Percentiles rank a stretch among this genome's conserved stretches.
Conservation (phyloP, 164 flowering plant species). For the Brasenia schreberi region DNA sequence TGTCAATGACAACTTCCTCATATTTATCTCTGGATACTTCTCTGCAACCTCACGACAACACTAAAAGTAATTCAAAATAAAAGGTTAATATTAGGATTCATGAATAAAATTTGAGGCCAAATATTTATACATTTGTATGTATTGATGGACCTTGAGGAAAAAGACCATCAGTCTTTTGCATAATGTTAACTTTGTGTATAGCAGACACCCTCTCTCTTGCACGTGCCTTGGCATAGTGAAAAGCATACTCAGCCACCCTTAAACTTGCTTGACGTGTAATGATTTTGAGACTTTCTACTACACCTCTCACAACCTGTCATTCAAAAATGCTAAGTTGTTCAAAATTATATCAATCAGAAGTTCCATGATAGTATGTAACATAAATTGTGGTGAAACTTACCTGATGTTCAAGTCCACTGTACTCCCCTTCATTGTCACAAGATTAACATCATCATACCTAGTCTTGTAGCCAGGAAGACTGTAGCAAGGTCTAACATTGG, state of each 20-base stretch:
- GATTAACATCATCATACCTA: slow-evolving; percentile 84
- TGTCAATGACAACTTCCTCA: slow-evolving; percentile 94
- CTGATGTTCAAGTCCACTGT: slow-evolving; percentile 97
- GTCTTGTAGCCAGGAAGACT: slow-evolving; percentile 93
- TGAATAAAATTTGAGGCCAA: too few relatives aligned
- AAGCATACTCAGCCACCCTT: slow-evolving; percentile 96
- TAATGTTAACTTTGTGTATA: slow-evolving; percentile 96
- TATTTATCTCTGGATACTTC: slow-evolving; percentile 87
- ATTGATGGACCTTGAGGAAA: slow-evolving; percentile 94
- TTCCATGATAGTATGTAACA: too few relatives aligned
- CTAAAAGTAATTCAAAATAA: not conserved
- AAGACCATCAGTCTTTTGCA: slow-evolving; percentile 98
- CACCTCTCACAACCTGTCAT: slow-evolving; percentile 92
- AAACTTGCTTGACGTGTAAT: slow-evolving; percentile 94
- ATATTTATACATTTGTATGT: too few relatives aligned
- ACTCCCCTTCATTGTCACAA: slow-evolving; percentile 93
- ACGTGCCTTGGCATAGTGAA: slow-evolving; percentile 81
- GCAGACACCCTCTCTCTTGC: slow-evolving; percentile 90
- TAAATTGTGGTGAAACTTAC: slow-evolving; percentile 28
- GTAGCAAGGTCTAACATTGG: slow-evolving; percentile 90
- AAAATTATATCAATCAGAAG: too few relatives aligned
- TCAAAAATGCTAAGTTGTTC: too few relatives aligned
- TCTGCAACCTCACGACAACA: slow-evolving; percentile 96
- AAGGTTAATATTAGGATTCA: too few relatives aligned
- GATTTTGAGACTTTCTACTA: slow-evolving; percentile 93